Percentiles rank a stretch among this genome's conserved stretches.
phyloP scores from a whole-genome alignment of 2,329 filamentous ascomycete genomes.

The Verticillium zaregamsianum region DNA sequence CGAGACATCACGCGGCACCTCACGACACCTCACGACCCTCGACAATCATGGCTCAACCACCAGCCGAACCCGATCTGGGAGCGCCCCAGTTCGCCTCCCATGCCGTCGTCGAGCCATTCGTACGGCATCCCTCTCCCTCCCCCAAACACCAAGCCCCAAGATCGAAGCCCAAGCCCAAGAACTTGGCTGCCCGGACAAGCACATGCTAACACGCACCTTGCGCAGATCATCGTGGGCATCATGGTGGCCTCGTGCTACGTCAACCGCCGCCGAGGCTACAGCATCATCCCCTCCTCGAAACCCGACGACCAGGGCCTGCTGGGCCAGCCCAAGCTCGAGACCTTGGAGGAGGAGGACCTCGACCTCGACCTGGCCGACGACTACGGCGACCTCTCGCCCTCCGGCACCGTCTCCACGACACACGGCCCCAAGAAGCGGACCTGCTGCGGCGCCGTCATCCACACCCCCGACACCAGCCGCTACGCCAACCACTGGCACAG shows the following conservation, averaged over 20 bases:
- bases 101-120: conserved; percentile 20
- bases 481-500: conserved; percentile 58
- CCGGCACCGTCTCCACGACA: conserved; percentile 13
- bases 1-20: not conserved
- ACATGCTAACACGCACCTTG: not conserved
- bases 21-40: not conserved
- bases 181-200: not conserved
- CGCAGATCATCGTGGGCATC: conserved; percentile 20
- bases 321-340: conserved; percentile 7
- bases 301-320: conserved; percentile 17
- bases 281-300: conserved; percentile 12
- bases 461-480: conserved; percentile 49
- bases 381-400: conserved; percentile 11
- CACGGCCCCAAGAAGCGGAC: conserved; percentile 42
- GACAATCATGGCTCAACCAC: not conserved
- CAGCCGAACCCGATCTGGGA: conserved; percentile 16
- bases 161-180: not conserved
- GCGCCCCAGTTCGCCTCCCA: conserved; percentile 22
- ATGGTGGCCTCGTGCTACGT: conserved; percentile 23
- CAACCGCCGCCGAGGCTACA: conserved; percentile 20
- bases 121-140: conserved; percentile 9
- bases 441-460: conserved; percentile 42
- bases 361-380: conserved; percentile 10
- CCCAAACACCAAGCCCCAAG: not conserved
- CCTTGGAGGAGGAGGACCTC: conserved; percentile 13